These are phyloP conservation scores for Puccinia triticina DNA, from an alignment of 1,284 basidiomycete species.

Conservation along the genomic window DNA sequence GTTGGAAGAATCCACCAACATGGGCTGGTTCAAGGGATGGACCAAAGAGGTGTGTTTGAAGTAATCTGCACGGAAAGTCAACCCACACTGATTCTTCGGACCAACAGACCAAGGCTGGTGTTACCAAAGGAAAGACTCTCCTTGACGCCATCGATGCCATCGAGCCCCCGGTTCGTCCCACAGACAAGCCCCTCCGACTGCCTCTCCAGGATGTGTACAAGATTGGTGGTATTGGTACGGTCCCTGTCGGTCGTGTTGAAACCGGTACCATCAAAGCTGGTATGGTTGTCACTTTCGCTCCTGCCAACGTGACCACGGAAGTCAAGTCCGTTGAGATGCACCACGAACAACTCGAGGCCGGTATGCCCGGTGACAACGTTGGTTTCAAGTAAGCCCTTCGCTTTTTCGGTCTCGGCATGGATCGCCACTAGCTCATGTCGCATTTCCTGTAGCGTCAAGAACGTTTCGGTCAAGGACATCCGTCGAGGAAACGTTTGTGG, in stretches of 20 bases:
- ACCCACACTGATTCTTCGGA: not conserved
- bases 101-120: constrained; percentile 79
- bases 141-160: constrained; percentile 99
- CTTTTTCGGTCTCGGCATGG: not conserved
- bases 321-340: constrained; percentile 99
- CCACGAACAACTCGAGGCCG: constrained; percentile 96
- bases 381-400: constrained; percentile 80
- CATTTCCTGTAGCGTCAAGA: constrained; percentile 68
- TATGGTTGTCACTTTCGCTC: constrained; percentile 94
- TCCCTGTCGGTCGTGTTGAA: constrained; percentile 99
- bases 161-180: constrained; percentile 92
- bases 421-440: constrained; percentile 32
- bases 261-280: constrained; percentile 99
- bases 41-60: constrained; percentile 66
- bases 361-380: constrained; percentile 98
- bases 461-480: constrained; percentile 99
- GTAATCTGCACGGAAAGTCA: constrained; percentile 57
- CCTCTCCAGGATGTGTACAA: constrained; percentile 99
- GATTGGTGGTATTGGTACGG: constrained; percentile 99
- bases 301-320: constrained; percentile 98
- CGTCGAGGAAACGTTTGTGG: constrained; percentile 98
- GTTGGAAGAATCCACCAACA: constrained; percentile 96
- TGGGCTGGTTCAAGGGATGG: constrained; percentile 99
- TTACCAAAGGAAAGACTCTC: constrained; percentile 95
- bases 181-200: constrained; percentile 99